A percentile compares a stretch with the other conserved stretches of the same genome.
Evolutionary conservation across 164 flowering plant genomes (phyloP).

Genomic region (Litsea cubeba): DNA sequence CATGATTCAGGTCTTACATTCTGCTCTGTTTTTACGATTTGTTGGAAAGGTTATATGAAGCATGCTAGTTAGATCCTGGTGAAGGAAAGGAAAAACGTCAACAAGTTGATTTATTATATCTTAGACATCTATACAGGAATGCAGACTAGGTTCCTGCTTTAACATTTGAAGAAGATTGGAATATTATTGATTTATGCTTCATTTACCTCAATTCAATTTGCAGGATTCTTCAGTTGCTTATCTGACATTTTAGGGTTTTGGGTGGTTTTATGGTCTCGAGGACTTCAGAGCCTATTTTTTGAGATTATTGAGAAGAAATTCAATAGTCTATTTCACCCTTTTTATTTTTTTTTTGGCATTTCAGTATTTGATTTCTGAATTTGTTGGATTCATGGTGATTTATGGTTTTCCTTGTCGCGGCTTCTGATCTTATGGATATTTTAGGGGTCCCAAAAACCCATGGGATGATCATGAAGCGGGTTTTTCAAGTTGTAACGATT

Average conservation of each 20-base stretch:
- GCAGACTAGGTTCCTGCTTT: not conserved
- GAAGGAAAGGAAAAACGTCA: not conserved
- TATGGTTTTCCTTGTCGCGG: not conserved
- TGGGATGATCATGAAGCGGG: not conserved
- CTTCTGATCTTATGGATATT: not conserved
- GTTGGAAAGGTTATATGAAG: not conserved
- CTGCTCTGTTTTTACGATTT: too few species aligned
- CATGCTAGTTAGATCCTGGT: not conserved
- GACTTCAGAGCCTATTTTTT: not conserved
- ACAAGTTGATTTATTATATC: too few species aligned
- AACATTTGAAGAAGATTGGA: too few species aligned
- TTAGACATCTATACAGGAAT: not conserved
- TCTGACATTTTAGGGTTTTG: not conserved
- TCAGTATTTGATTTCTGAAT: too few species aligned
- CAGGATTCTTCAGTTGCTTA: not conserved
- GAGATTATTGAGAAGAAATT: too few species aligned
- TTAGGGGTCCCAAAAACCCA: too few species aligned
- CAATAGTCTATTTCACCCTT: too few species aligned
- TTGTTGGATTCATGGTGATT: too few species aligned
- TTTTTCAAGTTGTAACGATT: not conserved
- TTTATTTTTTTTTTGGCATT: too few species aligned
- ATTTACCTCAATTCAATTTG: not conserved
- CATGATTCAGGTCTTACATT: not conserved
- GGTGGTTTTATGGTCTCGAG: not conserved
- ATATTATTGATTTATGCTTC: too few species aligned